These are phyloP conservation scores for Prunus kanzakura DNA, from an alignment of 306 rosid genomes.

Conservation along the genomic window DNA sequence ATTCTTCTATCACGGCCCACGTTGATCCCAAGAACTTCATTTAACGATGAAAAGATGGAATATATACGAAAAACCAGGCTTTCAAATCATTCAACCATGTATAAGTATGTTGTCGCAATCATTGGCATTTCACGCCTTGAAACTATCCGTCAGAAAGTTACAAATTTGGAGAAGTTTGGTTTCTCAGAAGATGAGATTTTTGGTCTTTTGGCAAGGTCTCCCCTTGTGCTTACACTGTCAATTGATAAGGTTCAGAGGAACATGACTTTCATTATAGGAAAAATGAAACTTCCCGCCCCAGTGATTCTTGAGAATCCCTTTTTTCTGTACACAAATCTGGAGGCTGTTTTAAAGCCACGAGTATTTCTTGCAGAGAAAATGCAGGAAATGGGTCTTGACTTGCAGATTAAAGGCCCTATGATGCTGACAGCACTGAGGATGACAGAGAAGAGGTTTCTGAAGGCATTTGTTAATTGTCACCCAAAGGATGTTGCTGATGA, in stretches of 20 bases:
- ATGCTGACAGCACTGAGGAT: slow-evolving; percentile 58
- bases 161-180: slow-evolving; percentile 57
- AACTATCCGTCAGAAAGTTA: slow-evolving; percentile 52
- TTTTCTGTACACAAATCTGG: slow-evolving; percentile 58
- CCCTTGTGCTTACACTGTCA: slow-evolving; percentile 57
- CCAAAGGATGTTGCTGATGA: slow-evolving; percentile 52
- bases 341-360: slow-evolving; percentile 69
- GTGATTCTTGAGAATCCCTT: slow-evolving; percentile 45
- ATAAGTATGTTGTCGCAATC: slow-evolving; percentile 66
- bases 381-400: slow-evolving; percentile 45
- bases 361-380: slow-evolving; percentile 49
- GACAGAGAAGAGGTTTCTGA: slow-evolving; percentile 63
- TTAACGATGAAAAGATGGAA: slow-evolving; percentile 63
- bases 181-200: slow-evolving; percentile 61
- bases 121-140: slow-evolving; percentile 67
- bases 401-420: slow-evolving; percentile 22
- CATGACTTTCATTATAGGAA: slow-evolving; percentile 67
- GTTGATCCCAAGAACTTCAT: slow-evolving; percentile 53
- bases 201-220: slow-evolving; percentile 47
- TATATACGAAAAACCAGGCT: slow-evolving; percentile 50
- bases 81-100: slow-evolving; percentile 55
- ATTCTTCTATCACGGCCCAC: slow-evolving; percentile 62
- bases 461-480: slow-evolving; percentile 43
- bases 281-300: slow-evolving; percentile 61
- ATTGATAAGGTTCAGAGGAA: slow-evolving; percentile 86